These are phyloP conservation scores for Infundibulicybe gibba DNA, from an alignment of 768 basidiomycete species.

Conservation along the genomic window DNA sequence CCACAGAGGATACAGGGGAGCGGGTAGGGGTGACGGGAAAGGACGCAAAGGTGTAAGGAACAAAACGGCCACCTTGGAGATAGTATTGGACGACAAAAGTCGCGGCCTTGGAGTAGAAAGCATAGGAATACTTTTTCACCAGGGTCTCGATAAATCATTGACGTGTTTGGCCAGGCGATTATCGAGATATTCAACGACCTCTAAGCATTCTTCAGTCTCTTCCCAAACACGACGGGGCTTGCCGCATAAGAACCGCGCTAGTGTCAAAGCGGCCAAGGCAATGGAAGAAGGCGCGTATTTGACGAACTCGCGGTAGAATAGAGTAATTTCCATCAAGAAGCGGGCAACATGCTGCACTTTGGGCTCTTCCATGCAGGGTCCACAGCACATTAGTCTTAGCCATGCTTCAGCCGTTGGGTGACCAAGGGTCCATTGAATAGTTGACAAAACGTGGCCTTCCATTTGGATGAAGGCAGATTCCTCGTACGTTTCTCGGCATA, in stretches of 20 bases:
- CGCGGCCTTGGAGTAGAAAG: constrained; percentile 95
- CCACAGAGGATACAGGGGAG: constrained; percentile 48
- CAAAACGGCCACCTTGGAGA: constrained; percentile 79
- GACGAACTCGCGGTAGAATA: constrained; percentile 96
- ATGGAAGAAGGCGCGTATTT: constrained; percentile 82
- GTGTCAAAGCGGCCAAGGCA: constrained; percentile 84
- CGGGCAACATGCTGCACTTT: constrained; percentile 95
- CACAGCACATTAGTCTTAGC: constrained; percentile 82
- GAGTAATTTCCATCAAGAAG: constrained; percentile 98
- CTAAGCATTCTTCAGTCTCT: constrained; percentile 79
- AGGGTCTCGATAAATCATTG: constrained; percentile 95
- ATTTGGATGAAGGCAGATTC: constrained; percentile 98
- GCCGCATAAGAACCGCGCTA: constrained; percentile 86
- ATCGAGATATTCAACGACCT: constrained; percentile 86
- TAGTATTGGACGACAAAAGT: constrained; percentile 93
- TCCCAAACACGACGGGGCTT: constrained; percentile 76
- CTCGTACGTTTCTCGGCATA: constrained; percentile 96
- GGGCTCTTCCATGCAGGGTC: constrained; percentile 73
- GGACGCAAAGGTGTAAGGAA: constrained; percentile 38
- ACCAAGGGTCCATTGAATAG: constrained; percentile 94
- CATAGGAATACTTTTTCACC: constrained; percentile 96
- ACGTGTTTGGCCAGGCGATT: constrained; percentile 82
- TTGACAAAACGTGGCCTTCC: constrained; percentile 96
- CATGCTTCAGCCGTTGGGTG: constrained; percentile 98
- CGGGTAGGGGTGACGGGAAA: constrained; percentile 71